phyloP scores from a whole-genome alignment of 768 basidiomycete species.

The Pulveroboletus ravenelii region DNA sequence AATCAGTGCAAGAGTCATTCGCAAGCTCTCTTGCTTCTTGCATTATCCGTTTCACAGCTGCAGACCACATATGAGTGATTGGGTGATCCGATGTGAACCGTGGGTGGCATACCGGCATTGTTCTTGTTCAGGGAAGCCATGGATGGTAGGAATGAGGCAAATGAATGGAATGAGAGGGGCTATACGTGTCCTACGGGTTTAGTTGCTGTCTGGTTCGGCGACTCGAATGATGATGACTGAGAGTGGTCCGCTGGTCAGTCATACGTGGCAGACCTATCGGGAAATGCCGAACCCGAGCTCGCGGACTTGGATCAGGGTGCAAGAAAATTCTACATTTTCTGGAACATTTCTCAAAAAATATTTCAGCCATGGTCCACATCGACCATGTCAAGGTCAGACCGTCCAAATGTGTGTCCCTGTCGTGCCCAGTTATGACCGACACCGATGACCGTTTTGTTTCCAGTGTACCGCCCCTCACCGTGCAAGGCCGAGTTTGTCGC shows the following conservation, averaged over 20 bases:
- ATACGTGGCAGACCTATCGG: slow-evolving; percentile 14
- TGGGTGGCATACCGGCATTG: slow-evolving; percentile 62
- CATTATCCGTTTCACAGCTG: slow-evolving; percentile 95
- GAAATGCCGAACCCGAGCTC: slow-evolving; percentile 6
- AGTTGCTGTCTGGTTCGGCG: neutral
- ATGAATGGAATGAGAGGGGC: neutral
- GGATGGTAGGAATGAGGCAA: slow-evolving; percentile 22
- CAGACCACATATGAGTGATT: neutral
- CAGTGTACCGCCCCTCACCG: slow-evolving; percentile 12
- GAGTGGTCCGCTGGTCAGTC: neutral
- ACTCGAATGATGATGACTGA: neutral
- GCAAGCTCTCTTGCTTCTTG: slow-evolving; percentile 90
- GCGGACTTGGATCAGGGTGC: slow-evolving; percentile 8
- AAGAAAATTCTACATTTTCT: neutral
- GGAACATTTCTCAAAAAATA: too few species aligned
- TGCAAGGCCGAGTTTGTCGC: slow-evolving; percentile 52
- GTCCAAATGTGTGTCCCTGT: slow-evolving; percentile 53
- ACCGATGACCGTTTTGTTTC: neutral
- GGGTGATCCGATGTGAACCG: neutral
- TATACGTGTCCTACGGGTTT: too few species aligned
- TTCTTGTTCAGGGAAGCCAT: slow-evolving; percentile 73
- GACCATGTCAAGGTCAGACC: slow-evolving; percentile 78
- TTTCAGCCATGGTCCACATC: slow-evolving; percentile 56
- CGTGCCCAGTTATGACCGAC: neutral
- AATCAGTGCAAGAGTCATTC: slow-evolving; percentile 81